Evolutionary conservation across 164 flowering plant genomes (phyloP), one percentile per base, ranked within the genome.

Genomic region (Vitis amurensis): DNA sequence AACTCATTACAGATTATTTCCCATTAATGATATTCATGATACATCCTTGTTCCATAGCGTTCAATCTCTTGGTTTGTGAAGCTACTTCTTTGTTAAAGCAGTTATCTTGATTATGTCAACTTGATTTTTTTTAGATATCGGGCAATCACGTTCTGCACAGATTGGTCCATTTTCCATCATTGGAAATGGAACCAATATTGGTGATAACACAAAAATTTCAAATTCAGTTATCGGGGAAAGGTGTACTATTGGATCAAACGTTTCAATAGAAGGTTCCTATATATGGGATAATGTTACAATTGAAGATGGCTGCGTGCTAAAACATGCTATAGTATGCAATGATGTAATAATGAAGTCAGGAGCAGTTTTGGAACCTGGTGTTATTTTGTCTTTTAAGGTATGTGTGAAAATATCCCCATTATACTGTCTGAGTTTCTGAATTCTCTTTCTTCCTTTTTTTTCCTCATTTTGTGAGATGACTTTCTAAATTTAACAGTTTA

Each of bases 261-360:
- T 90, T 59, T 73, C 81, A 15, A 91, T 95, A 64, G 97, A 91
- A 75, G 94, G 96, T 67, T 93, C 93, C 69, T 93, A 95, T 69
- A 80, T 95, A 51, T 95, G 98, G 99, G 72, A 91, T 50, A 89
- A 89, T 80, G 97, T 93, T n/a, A 83, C 82, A 55, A 85, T 95
- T 80, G 91, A 89, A 80, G 93, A 93, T 81, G 91, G 88, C 44
- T 93, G 99, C 72, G 82, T 79, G 67, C 63, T 95, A 57, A 87
- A 73, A 72, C 91, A 93, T 85, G 91, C 96, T 50, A 85, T 95
- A 64, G 81, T 93, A 59, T 93, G 99, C 78, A 97, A 93, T 76
- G 98, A 94, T 13, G 98, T 88, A 69, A 73, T 82, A 29, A 65
- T 93, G 57, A 95, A 85, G 78, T 74, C 92, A 15, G 94, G 94